phyloP scores from a whole-genome alignment of 2,329 filamentous ascomycete species.

The Cladobotryum mycophilum region DNA sequence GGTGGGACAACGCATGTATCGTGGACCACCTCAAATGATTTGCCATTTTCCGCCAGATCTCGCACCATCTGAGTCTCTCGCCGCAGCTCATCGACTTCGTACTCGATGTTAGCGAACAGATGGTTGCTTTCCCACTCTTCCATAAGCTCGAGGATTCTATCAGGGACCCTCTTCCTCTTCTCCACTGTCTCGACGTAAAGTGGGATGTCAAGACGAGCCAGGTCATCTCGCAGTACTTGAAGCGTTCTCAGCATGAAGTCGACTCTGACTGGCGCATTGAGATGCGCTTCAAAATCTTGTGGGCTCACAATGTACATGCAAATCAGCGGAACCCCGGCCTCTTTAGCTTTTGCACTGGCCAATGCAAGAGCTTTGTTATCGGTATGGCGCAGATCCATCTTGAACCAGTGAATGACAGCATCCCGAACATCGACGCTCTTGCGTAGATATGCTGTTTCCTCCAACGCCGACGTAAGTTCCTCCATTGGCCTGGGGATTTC shows the following conservation, averaged over 20 bases:
- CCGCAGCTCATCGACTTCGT: slow-evolving; percentile 83
- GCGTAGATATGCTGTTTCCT: slow-evolving; percentile 52
- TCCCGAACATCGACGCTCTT: slow-evolving; percentile 46
- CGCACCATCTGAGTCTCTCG: slow-evolving; percentile 64
- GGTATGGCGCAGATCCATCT: slow-evolving; percentile 64
- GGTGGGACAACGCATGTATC: slow-evolving; percentile 81
- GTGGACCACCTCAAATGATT: slow-evolving; percentile 65
- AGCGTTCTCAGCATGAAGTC: slow-evolving; percentile 77
- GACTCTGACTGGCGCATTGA: slow-evolving; percentile 64
- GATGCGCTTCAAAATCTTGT: slow-evolving; percentile 77
- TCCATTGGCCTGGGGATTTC: slow-evolving; percentile 69
- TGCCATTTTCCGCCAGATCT: slow-evolving; percentile 53
- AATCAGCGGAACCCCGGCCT: slow-evolving; percentile 64
- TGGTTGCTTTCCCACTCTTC: slow-evolving; percentile 68
- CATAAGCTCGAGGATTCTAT: slow-evolving; percentile 58
- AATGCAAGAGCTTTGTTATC: slow-evolving; percentile 69
- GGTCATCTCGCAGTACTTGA: slow-evolving; percentile 55
- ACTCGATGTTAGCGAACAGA: slow-evolving; percentile 79
- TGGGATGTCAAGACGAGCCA: slow-evolving; percentile 68
- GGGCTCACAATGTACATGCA: slow-evolving; percentile 75
- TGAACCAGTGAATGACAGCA: slow-evolving; percentile 85
- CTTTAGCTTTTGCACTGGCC: slow-evolving; percentile 60
- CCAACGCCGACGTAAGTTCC: slow-evolving; percentile 53
- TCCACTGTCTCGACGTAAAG: slow-evolving; percentile 68
- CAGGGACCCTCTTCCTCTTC: slow-evolving; percentile 55